Percentiles rank a stretch among this genome's conserved stretches.
These are phyloP conservation scores for Arachnomyces sp. DNA, from an alignment of 2,329 filamentous ascomycete genomes.

Conservation along the genomic window DNA sequence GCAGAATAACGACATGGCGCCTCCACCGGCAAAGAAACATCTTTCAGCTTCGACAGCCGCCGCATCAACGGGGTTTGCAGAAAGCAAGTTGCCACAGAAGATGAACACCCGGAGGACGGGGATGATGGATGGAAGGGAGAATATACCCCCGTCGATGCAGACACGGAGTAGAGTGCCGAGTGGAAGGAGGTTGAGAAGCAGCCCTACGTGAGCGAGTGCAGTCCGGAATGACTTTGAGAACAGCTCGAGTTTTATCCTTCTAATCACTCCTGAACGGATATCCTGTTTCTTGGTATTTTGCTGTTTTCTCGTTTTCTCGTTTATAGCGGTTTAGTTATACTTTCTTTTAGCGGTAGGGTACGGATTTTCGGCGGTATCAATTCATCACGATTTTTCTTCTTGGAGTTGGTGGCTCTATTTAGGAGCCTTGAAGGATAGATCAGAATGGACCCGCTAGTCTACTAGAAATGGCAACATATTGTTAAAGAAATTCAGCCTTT, in stretches of 20 bases:
- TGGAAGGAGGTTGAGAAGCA: slow-evolving; percentile 25
- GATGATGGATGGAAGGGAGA: slow-evolving; percentile 41
- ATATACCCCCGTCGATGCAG: slow-evolving; percentile 23
- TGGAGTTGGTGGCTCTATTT: too few relatives aligned
- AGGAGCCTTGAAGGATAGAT: too few relatives aligned
- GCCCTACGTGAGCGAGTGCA: slow-evolving; percentile 10
- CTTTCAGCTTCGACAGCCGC: slow-evolving; percentile 15
- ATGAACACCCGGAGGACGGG: slow-evolving; percentile 31
- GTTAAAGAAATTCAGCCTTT: too few relatives aligned
- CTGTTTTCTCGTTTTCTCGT: slow-evolving; percentile 7
- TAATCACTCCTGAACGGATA: too few relatives aligned
- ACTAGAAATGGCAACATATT: too few relatives aligned
- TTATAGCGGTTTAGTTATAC: background rate
- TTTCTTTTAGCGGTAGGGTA: too few relatives aligned
- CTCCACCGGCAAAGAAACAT: slow-evolving; percentile 17
- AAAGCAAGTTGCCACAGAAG: slow-evolving; percentile 39
- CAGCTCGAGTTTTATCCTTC: too few relatives aligned
- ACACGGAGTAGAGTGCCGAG: slow-evolving; percentile 13
- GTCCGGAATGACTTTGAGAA: too few relatives aligned
- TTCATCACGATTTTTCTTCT: too few relatives aligned
- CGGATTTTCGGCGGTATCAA: too few relatives aligned
- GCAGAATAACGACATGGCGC: slow-evolving; percentile 24
- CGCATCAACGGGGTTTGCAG: slow-evolving; percentile 17
- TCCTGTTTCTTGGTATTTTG: slow-evolving; percentile 1
- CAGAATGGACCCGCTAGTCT: too few relatives aligned